Base-by-base conservation (phyloP, 805 yeast genomes). In the Blastobotrys chiropterorum region DNA sequence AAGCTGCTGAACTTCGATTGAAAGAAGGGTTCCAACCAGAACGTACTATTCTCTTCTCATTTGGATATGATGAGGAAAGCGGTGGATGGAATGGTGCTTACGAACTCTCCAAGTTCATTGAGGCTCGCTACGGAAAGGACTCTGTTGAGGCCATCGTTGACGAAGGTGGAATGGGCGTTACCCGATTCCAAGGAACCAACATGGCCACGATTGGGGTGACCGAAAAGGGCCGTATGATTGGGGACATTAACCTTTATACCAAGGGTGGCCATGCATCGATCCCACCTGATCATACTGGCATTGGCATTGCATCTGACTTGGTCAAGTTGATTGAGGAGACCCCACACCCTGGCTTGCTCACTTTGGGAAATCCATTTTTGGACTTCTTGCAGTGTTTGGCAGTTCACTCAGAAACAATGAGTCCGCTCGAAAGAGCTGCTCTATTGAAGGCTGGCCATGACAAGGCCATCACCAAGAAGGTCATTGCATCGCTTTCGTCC, bases 241-340 rank as follows among this genome's bases (percentile, higher is more conserved):
- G 76, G 2, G 55, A 62, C 26, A 70, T 84, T 42, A 72, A 72
- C 2, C 67, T 85, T 41, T 68, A 69, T 20, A 81, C 86, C 17
- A 79, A 81, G 13, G 95, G 95, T 39, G 95, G 95, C 6, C 95
- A 86, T 63, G 81, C 92, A 0, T 83, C 90, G 6, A 65, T 76
- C n/a, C 94, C 95, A 6, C 92, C 90, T 1, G 83, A 79, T 46
- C 94, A 87, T 62, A 86, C 95, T 3, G 76, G 85, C 1, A 85
- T 88, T 67, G 96, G 94, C 11, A 76, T 87, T 38, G 71, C 83
- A 48, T 73, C 88, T 2, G 81, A 83, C 52, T 70, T 86, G 51
- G 72, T 83, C 8, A 66, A 71, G 7, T 58, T 65, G 15, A 70
- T 87, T 41, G 96, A 89, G 65, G 64, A 67, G 8, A 75, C 78